Percentiles rank a stretch among this genome's conserved stretches.
These are phyloP conservation scores for Scutellaria barbata DNA, from an alignment of 257 asterid genomes.

Conservation along the genomic window DNA sequence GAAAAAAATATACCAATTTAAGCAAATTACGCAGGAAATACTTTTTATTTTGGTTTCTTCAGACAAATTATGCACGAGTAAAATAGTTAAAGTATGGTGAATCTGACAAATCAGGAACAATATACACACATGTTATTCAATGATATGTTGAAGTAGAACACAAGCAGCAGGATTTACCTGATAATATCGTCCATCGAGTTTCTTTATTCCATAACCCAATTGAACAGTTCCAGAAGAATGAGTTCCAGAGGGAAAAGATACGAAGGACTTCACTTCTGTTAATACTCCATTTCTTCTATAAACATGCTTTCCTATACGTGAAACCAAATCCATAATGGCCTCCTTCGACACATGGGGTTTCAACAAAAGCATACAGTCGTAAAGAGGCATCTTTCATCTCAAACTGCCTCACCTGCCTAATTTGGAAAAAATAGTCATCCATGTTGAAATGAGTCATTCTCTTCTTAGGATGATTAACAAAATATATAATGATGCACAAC, in stretches of 20 bases:
- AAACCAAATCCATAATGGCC: slow-evolving; percentile 53
- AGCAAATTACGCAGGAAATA: not conserved
- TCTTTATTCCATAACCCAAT: slow-evolving; percentile 86
- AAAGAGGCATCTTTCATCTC: slow-evolving; percentile 74
- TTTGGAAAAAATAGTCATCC: slow-evolving; percentile 4
- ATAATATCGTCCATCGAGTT: slow-evolving; percentile 81
- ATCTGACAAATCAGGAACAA: not conserved
- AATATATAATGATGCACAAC: not conserved
- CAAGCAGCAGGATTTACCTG: slow-evolving; percentile 48
- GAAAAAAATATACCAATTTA: not conserved
- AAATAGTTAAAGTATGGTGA: not conserved
- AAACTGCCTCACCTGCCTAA: slow-evolving; percentile 22
- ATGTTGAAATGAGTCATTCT: slow-evolving; percentile 26
- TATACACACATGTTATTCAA: no score
- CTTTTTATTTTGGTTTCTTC: no score
- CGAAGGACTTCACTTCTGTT: slow-evolving; percentile 56
- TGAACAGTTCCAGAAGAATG: slow-evolving; percentile 49
- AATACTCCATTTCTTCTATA: slow-evolving; percentile 76
- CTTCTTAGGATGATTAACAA: not conserved
- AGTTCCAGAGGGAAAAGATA: no score
- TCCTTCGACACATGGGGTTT: slow-evolving; percentile 59
- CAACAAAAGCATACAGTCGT: slow-evolving; percentile 87
- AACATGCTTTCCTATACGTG: slow-evolving; percentile 70
- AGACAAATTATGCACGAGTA: not conserved
- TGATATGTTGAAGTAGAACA: not conserved